Evolutionary conservation across 2,329 filamentous ascomycete species (phyloP), one percentile per base, ranked within the genome.

Genomic region (Verticillium tricorpus): DNA sequence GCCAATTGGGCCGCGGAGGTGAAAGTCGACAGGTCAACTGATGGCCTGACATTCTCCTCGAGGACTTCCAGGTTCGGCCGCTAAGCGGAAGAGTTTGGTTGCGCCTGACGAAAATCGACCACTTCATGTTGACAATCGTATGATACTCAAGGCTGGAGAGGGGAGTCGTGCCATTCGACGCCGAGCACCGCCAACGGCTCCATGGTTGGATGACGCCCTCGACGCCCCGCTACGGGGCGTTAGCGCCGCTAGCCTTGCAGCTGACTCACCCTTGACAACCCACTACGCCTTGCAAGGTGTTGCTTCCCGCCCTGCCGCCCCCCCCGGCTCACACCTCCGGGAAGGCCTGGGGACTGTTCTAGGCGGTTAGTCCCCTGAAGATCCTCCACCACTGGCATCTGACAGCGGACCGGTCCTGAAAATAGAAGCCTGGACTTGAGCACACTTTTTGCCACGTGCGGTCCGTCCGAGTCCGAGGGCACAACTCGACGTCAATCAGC

Each of bases 81-180:
- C 58, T 61, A 60, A 60, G 61, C 62, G 56, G 61, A 60, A 64
- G 60, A 64, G 50, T 61, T 60, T 57, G 60, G 57, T 40, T 50
- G 61, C 55, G 52, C 56, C 64, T 61, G 40, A 63, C 63, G 63
- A 63, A 65, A 66, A 62, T 62, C 60, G 60, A 57, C 59, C 62
- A 58, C 63, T 56, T 64, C 62, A 61, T 64, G 57, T 62, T 60
- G 56, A 65, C 60, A 68, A 74, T 76, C 74, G 73, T 76, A 76
- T 75, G 73, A 76, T 76, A 67, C 60, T 62, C 73, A 65, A 76
- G 73, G 73, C 74, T 75, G 68, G 62, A 65, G 69, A 72, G 71
- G 70, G 69, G 69, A 70, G 62, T 67, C 65, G 65, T 66, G 64
- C 65, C 59, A 67, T 57, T 63, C 50, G 35, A 32, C 56, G 60